Base-by-base conservation (phyloP, 1,284 basidiomycete genomes). In the Stygiomarasmius scandens region DNA sequence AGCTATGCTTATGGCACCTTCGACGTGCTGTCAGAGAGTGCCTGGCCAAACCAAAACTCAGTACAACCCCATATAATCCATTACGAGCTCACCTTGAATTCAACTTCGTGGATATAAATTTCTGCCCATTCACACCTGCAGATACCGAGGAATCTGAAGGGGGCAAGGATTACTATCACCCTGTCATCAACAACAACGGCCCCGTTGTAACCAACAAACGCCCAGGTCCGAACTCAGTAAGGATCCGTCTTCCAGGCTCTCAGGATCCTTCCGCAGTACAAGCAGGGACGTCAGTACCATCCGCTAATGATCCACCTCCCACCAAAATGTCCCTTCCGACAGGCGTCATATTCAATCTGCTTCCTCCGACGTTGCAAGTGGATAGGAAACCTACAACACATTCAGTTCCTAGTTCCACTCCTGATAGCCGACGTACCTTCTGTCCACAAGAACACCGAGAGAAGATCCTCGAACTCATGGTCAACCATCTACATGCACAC, bases 1-100 rank as follows among this genome's bases (percentile, higher is more conserved):
- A 60, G 32, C 56, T 71, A 2, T 71, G 70, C 51, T 69, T 62
- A 59, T 71, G 68, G 70, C 68, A 71, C 63, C 54, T 69, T 24
- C 54, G 61, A 41, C 29, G 58, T 20, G 68, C 66, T 10, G 54
- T 71, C 29, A 38, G 52, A 12, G 61, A 63, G 22, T 52, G 63
- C 5, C 52, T 69, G 22, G 49, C 54, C 41, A 67, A 68, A 45
- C 47, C 41, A 25, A 67, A 67, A 56, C 56, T 69, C 11, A 56
- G 61, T 19, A 71, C 67, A 50, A 60, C 67, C 38, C 66, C 67
- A 22, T 71, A 71, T 54, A 61, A 66, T 16, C 9, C 48, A 1
- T 8, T 12, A 4, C n/a, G 27, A 4, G 54, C 48, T 16, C 10
- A 25, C 14, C n/a, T 23, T 10, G 2, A 2, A 27, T 56, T 56